Conservation (phyloP, 2,329 filamentous ascomycete species). For the Beauveria bassiana region DNA sequence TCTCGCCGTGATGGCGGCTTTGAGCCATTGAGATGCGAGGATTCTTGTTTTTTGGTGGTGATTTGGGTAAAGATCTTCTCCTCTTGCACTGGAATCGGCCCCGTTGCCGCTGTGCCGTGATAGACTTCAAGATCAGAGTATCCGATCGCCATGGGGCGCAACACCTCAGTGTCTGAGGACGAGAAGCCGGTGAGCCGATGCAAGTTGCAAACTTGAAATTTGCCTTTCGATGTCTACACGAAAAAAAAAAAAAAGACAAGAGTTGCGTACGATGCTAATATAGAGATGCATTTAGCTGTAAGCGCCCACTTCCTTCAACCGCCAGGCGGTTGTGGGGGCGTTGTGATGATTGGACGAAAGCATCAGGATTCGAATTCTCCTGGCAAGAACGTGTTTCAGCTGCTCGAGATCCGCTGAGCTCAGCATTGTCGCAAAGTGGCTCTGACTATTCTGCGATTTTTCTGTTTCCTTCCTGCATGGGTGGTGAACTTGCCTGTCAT, state of each 20-base stretch:
- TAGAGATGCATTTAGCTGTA: no score
- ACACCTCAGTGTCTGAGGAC: neutral
- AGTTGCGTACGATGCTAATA: no score
- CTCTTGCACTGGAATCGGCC: neutral
- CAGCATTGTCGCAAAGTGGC: neutral
- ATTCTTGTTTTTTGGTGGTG: neutral
- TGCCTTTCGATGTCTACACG: no score
- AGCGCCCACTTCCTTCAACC: no score
- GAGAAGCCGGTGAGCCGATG: no score
- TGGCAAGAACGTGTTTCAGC: neutral
- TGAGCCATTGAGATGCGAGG: neutral
- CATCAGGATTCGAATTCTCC: no score
- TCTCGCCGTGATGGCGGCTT: neutral
- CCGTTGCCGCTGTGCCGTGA: neutral
- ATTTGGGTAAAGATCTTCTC: neutral
- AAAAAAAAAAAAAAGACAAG: no score
- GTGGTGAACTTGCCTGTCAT: neutral
- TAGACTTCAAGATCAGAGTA: constrained; percentile 11
- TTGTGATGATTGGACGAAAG: no score
- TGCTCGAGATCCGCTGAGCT: neutral
- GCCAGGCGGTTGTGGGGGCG: no score
- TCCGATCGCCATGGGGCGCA: neutral
- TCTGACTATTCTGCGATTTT: neutral
- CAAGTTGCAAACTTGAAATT: no score
- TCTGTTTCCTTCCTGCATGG: neutral